Evolutionary conservation across 306 rosid genomes (phyloP).

Genomic region (Vicia sativa): DNA sequence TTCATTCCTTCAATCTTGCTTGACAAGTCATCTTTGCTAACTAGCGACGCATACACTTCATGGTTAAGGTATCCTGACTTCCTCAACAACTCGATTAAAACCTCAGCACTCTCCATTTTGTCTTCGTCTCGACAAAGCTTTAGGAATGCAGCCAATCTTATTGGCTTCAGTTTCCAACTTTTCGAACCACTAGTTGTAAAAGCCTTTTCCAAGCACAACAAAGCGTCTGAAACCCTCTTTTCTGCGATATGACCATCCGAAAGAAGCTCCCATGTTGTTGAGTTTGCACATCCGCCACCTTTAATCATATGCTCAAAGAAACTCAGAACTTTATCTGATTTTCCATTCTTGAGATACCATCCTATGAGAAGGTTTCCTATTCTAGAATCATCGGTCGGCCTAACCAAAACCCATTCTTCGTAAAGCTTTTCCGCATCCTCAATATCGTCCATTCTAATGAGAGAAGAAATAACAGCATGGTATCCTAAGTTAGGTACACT

Average conservation of each 20-base stretch:
- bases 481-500: slow-evolving; percentile 86
- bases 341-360: slow-evolving; percentile 57
- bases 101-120: slow-evolving; percentile 56
- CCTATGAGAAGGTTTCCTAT: slow-evolving; percentile 70
- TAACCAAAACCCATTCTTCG: slow-evolving; percentile 77
- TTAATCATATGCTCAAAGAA: slow-evolving; percentile 62
- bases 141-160: slow-evolving; percentile 54
- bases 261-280: slow-evolving; percentile 86
- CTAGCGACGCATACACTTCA: slow-evolving; percentile 55
- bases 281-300: slow-evolving; percentile 73
- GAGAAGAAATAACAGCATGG: slow-evolving; percentile 77
- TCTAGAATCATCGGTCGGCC: slow-evolving; percentile 74
- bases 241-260: slow-evolving; percentile 65
- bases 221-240: slow-evolving; percentile 57
- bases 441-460: slow-evolving; percentile 72
- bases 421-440: slow-evolving; percentile 77
- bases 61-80: slow-evolving; percentile 50
- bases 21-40: slow-evolving; percentile 46
- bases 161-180: slow-evolving; percentile 78
- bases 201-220: slow-evolving; percentile 78
- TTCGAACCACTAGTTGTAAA: slow-evolving; percentile 55
- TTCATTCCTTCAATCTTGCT: slow-evolving; percentile 30
- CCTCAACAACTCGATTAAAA: slow-evolving; percentile 58
- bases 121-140: slow-evolving; percentile 61
- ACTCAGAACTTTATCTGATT: slow-evolving; percentile 56